phyloP scores from a whole-genome alignment of 148 eudicot genomes.

The Chenopodium formosanum region DNA sequence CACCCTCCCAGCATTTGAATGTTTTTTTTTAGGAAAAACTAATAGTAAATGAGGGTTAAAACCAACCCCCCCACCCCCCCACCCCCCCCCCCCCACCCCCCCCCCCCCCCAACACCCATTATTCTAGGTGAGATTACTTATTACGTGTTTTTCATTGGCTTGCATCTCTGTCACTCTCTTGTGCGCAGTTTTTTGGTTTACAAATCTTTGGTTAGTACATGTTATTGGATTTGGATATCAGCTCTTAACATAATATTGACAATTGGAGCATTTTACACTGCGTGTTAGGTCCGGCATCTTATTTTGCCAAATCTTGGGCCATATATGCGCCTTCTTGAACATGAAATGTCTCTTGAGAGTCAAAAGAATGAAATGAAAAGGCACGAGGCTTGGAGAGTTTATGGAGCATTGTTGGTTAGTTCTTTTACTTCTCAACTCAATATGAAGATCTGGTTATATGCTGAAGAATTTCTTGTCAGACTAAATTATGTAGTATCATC shows the following conservation, averaged over 20 bases:
- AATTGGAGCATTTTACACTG: not conserved
- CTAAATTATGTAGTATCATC: not conserved
- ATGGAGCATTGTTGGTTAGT: slow-evolving; percentile 77
- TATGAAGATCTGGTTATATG: not conserved
- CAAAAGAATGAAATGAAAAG: slow-evolving; percentile 73
- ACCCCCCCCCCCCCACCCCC: too few relatives aligned
- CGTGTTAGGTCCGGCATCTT: slow-evolving; percentile 58
- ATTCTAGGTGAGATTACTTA: not conserved
- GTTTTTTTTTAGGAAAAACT: too few relatives aligned
- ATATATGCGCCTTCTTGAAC: slow-evolving; percentile 65
- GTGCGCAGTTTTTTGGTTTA: not conserved
- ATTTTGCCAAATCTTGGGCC: slow-evolving; percentile 70
- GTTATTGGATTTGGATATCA: not conserved
- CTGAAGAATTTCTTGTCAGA: not conserved
- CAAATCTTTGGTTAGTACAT: not conserved
- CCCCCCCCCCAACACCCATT: too few relatives aligned
- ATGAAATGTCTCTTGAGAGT: slow-evolving; percentile 62
- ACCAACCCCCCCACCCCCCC: too few relatives aligned
- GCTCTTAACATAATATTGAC: not conserved
- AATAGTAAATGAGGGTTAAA: too few relatives aligned
- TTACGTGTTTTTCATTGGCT: not conserved
- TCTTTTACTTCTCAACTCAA: not conserved
- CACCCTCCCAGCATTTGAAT: too few relatives aligned
- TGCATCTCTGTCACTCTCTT: not conserved
- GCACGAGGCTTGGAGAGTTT: slow-evolving; percentile 78